phyloP scores from a whole-genome alignment of 192 early-diverging fungal genomes.

The Coemansia furcata region DNA sequence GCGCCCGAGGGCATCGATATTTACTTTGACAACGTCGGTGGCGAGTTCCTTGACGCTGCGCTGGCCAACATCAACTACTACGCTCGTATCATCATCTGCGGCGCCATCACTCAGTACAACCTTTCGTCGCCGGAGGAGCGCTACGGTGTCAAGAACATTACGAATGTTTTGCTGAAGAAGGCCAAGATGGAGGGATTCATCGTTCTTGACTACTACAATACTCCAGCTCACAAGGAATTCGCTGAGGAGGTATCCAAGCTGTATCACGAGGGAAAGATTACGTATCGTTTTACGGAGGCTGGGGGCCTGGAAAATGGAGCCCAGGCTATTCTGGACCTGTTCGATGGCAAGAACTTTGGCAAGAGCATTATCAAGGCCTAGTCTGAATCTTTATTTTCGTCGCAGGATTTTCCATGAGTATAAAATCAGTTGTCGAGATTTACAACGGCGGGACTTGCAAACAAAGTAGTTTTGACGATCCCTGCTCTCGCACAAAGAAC shows the following conservation, averaged over 20 bases:
- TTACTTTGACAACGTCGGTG: constrained; percentile 85
- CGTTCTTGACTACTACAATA: constrained; percentile 52
- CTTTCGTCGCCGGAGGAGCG: constrained; percentile 37
- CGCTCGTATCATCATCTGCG: constrained; percentile 70
- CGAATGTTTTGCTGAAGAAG: constrained; percentile 56
- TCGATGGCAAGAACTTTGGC: constrained; percentile 70
- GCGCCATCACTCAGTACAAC: constrained; percentile 76
- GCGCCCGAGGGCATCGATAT: constrained; percentile 86
- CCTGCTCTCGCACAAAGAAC: background rate
- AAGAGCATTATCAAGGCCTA: constrained; percentile 47
- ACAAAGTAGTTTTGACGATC: background rate
- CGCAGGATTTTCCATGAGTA: background rate
- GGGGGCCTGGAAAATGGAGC: constrained; percentile 69
- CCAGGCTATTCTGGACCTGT: constrained; percentile 60
- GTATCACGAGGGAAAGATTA: constrained; percentile 61
- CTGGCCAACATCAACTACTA: constrained; percentile 60
- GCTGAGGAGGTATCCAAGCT: constrained; percentile 56
- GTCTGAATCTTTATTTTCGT: background rate
- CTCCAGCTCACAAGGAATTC: constrained; percentile 54
- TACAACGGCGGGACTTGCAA: background rate
- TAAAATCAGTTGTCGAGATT: background rate
- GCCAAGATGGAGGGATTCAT: constrained; percentile 69
- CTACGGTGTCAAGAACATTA: constrained; percentile 62
- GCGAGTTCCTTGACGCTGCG: constrained; percentile 73
- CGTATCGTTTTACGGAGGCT: constrained; percentile 57